Conservation (phyloP, 2,329 filamentous ascomycete species). For the Colletotrichum simmondsii region DNA sequence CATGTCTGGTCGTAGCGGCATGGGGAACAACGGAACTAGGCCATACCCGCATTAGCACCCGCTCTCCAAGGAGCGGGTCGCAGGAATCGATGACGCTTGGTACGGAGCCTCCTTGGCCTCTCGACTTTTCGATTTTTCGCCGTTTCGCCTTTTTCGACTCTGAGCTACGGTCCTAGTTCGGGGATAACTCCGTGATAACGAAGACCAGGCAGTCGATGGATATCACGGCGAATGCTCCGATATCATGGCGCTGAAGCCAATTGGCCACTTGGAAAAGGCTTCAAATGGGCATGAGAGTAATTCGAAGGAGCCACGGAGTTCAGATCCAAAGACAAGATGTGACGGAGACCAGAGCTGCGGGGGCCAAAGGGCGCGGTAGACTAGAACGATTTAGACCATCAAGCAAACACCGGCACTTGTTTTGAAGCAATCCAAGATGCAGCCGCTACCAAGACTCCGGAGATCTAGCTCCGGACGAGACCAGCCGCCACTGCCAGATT, state of each 20-base stretch:
- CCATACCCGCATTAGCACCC: neutral
- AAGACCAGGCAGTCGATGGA: neutral
- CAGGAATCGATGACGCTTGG: slow-evolving; percentile 16
- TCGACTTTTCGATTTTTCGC: neutral
- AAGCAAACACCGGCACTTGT: neutral
- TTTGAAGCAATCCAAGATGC: neutral
- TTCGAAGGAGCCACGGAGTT: neutral
- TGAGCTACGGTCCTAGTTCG: neutral
- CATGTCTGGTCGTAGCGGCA: neutral
- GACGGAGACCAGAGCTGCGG: neutral
- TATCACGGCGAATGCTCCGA: neutral
- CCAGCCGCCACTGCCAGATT: neutral
- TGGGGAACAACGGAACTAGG: neutral
- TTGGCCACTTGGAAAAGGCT: neutral
- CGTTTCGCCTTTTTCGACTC: neutral
- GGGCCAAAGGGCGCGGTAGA: neutral
- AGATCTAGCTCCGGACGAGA: neutral
- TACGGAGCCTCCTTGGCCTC: neutral
- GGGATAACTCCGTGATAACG: neutral
- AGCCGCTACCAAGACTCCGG: neutral
- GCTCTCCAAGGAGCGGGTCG: neutral
- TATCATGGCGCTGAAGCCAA: neutral
- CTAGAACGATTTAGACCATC: neutral
- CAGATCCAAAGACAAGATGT: neutral
- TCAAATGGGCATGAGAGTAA: neutral